Base-by-base conservation (phyloP, 176 grass and related monocot genomes). In the Oryza longistaminata region DNA sequence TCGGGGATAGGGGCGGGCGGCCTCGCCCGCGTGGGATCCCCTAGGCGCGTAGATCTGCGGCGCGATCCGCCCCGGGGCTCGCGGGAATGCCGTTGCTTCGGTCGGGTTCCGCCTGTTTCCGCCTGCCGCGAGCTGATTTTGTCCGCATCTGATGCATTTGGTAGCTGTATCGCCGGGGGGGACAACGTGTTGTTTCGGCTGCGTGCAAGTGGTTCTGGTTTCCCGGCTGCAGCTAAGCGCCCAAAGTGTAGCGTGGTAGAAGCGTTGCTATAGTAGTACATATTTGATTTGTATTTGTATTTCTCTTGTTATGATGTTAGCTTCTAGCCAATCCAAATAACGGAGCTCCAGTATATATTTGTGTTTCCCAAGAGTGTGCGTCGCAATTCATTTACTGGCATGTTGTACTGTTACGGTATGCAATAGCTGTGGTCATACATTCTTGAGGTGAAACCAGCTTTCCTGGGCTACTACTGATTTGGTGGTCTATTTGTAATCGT, bases 21-120 rank as follows among this genome's bases (percentile, higher is more conserved):
- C 75, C 29, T 31, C 29, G 29, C 29, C 43, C 50, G 55, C 73
- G 44, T 27, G 39, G 39, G 6, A 31, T n/a, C n/a, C 68, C 33
- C 24, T 71, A 55, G 9, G 24, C 42, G 2, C 1, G 77, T 76
- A 91, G 89, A 91, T 91, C 89, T 85, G 65, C 19, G 64, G 44
- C 7, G 66, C 49, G 74, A 78, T 78, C 74, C 34, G 50, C 35
- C 55, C 55, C 3, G 66, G 74, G 71, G 64, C 21, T 67, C 73
- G 9, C 1, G 19, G 1, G 55, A 21, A 64, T 48, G 67, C 19
- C 49, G 68, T 78, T 33, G 2, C 45, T 69, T 21, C 13, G 58
- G 4, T 66, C 14, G 39, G 75, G 52, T 84, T 66, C 64, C 19
- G 70, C 14, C 15, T 21, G 64, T n/a, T n/a, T 5, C 19, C 1